Base-by-base conservation (phyloP, 2,329 filamentous ascomycete species). In the Elsinoe perseae region DNA sequence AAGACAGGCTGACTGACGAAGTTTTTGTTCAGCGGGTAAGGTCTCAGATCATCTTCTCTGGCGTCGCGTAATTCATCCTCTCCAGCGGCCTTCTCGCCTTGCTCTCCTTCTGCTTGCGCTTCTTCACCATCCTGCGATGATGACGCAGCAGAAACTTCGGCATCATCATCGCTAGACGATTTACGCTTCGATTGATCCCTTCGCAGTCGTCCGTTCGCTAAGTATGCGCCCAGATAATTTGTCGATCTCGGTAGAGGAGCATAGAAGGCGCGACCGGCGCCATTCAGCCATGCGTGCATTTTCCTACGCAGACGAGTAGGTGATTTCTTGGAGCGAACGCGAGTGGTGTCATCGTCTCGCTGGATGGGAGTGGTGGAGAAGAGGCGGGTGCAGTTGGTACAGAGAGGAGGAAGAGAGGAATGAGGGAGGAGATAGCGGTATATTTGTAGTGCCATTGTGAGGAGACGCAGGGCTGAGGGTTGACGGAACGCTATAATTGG, bases 1-100 rank as follows among this genome's bases (percentile, higher is more conserved):
- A 96, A 76, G 20, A 95, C 86, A 3, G 79, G 74, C 68, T 87
- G 78, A 64, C 84, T 89, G 61, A 77, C 72, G 72, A 92, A 96
- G 21, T 78, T 68, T 3, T 73, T 74, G 69, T 95, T 95, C 50
- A 81, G 68, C 0, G 89, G 89, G 62, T 93, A 95, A 0, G 88
- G 89, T 59, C 69, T 77, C 64, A 70, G 50, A 62, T 66, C 61
- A 10, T 50, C 36, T 1, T 42, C 28, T 34, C 62, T 56, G 43
- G 69, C 68, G n/a, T 50, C 46, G 50, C 62, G 62, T 10, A 58
- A 54, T 34, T 63, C 63, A 28, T 61, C 62, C 16, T 64, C 25
- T 4, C 61, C 63, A 16, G 59, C 57, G 10, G 61, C 59, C 34
- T 56, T 57, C n/a, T 60, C 58, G 5, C 60, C 58, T 32, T 59